Evolutionary conservation across 2,329 filamentous ascomycete species (phyloP).

Genomic region (Aureobasidium sp.): DNA sequence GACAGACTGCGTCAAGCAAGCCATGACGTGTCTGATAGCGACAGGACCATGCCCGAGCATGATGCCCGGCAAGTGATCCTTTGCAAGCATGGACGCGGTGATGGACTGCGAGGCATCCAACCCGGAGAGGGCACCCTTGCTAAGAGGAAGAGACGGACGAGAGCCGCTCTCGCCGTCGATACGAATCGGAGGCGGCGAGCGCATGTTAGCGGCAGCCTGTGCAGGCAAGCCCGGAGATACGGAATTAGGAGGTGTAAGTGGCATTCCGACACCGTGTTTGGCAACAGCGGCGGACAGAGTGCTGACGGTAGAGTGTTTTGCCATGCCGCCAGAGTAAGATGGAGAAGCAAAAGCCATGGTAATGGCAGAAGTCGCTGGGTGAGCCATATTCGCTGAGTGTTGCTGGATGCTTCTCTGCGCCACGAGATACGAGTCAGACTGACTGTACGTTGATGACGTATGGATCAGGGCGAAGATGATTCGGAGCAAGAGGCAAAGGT

Average conservation of each 20-base stretch:
- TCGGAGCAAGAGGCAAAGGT: neutral
- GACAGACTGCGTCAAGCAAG: slow-evolving; percentile 84
- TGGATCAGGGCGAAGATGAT: slow-evolving; percentile 1
- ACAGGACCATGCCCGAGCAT: slow-evolving; percentile 82
- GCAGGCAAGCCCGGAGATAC: slow-evolving; percentile 83
- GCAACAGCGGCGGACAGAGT: slow-evolving; percentile 21
- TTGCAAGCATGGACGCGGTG: slow-evolving; percentile 76
- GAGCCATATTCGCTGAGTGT: slow-evolving; percentile 26
- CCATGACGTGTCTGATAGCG: slow-evolving; percentile 92
- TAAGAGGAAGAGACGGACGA: slow-evolving; percentile 36
- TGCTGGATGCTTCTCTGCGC: slow-evolving; percentile 30
- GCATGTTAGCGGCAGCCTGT: slow-evolving; percentile 49
- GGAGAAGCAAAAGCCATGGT: slow-evolving; percentile 30
- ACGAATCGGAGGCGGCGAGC: slow-evolving; percentile 40
- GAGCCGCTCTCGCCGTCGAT: slow-evolving; percentile 67
- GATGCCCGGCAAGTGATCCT: slow-evolving; percentile 84
- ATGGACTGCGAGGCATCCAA: slow-evolving; percentile 74
- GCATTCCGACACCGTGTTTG: slow-evolving; percentile 38
- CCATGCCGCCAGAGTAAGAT: slow-evolving; percentile 17
- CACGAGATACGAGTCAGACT: slow-evolving; percentile 16
- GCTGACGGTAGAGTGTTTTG: slow-evolving; percentile 10
- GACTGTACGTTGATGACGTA: slow-evolving; percentile 17
- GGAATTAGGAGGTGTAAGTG: slow-evolving; percentile 91
- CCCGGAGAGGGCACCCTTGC: slow-evolving; percentile 46
- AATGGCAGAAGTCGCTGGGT: slow-evolving; percentile 22